phyloP scores from a whole-genome alignment of 2,329 filamentous ascomycete genomes.

The Fusarium euwallaceae region DNA sequence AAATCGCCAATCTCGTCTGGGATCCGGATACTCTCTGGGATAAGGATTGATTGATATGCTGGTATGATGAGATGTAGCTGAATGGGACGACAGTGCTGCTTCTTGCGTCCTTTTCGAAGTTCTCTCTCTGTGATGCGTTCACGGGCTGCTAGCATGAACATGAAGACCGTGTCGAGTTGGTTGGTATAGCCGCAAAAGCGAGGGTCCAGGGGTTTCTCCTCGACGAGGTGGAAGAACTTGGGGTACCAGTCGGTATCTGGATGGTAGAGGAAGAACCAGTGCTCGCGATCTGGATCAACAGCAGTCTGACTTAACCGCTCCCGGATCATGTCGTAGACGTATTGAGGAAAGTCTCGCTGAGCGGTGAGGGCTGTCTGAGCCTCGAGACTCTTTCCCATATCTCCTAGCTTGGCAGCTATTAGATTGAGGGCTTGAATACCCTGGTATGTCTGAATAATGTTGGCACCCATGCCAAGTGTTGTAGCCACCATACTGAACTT shows the following conservation, averaged over 20 bases:
- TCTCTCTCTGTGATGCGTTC: constrained; percentile 45
- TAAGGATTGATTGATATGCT: constrained; percentile 55
- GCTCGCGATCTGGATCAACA: constrained; percentile 47
- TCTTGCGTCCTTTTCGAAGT: constrained; percentile 40
- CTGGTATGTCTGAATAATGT: constrained; percentile 53
- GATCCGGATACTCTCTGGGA: constrained; percentile 52
- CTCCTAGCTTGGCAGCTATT: constrained; percentile 52
- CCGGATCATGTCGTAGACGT: constrained; percentile 54
- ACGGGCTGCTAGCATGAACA: constrained; percentile 55
- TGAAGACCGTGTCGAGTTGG: constrained; percentile 55
- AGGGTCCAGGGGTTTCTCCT: constrained; percentile 50
- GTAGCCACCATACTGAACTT: constrained; percentile 50
- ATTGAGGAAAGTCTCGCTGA: constrained; percentile 54
- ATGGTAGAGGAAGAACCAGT: constrained; percentile 58
- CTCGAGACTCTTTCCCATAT: constrained; percentile 50
- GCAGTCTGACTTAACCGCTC: constrained; percentile 52
- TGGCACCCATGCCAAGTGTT: constrained; percentile 50
- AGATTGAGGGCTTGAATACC: constrained; percentile 53
- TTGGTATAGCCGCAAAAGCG: constrained; percentile 57
- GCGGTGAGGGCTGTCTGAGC: constrained; percentile 54
- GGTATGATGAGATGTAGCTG: constrained; percentile 56
- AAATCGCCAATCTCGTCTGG: constrained; percentile 55
- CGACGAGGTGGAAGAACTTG: constrained; percentile 54
- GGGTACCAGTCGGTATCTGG: constrained; percentile 59
- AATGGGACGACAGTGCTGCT: constrained; percentile 37